A percentile compares a stretch with the other conserved stretches of the same genome.
These are phyloP conservation scores for Rugosomyces carneus DNA, from an alignment of 1,284 basidiomycete species.

Conservation along the genomic window DNA sequence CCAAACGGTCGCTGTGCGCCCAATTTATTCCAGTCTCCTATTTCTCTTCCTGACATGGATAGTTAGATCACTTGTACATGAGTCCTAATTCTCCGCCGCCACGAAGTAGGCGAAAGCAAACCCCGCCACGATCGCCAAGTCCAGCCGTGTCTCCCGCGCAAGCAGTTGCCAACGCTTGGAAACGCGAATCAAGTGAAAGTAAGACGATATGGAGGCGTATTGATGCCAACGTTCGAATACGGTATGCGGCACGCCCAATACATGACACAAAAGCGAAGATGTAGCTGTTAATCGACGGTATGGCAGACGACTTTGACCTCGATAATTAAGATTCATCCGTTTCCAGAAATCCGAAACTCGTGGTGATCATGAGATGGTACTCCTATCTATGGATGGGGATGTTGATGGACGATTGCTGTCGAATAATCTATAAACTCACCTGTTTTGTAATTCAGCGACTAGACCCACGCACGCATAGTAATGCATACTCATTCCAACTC, in stretches of 20 bases:
- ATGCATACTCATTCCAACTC: conserved; percentile 7
- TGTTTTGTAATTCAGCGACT: conserved; percentile 11
- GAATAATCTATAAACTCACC: conserved; percentile 13
- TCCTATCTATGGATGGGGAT: too few relatives aligned
- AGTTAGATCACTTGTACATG: conserved; percentile 34
- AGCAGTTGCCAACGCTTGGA: conserved; percentile 63
- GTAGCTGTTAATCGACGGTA: conserved; percentile 25
- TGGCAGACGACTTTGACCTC: conserved; percentile 5
- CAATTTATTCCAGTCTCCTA: conserved; percentile 21
- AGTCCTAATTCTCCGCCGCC: conserved; percentile 36
- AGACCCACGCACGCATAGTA: conserved; percentile 8
- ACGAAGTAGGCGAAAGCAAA: conserved; percentile 31
- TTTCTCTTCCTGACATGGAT: conserved; percentile 24
- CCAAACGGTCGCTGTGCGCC: conserved; percentile 32
- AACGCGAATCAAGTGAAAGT: conserved; percentile 47
- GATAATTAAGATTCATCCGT: conserved; percentile 1
- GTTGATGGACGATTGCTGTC: conserved; percentile 1
- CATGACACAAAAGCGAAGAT: conserved; percentile 38
- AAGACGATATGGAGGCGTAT: conserved; percentile 53
- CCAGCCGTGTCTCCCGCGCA: conserved; percentile 42
- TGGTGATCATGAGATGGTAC: background rate
- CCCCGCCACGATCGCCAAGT: conserved; percentile 26
- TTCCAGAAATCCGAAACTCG: background rate
- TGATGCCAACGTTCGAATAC: conserved; percentile 40
- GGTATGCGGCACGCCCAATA: conserved; percentile 30